Conservation (phyloP, 345 rosid species). For the Schrenkiella parvula region DNA sequence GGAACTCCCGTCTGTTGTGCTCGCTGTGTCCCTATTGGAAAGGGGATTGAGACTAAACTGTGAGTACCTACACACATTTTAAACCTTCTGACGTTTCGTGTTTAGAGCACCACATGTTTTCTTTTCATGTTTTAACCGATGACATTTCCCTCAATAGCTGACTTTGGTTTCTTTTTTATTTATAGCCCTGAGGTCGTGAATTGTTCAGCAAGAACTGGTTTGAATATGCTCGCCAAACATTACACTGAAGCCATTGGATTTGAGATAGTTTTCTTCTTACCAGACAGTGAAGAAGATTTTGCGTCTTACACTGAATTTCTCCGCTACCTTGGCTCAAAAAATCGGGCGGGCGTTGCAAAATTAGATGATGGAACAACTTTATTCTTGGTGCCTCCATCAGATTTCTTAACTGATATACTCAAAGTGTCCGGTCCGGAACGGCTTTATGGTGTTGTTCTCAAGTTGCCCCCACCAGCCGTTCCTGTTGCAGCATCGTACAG, state of each 20-base stretch:
- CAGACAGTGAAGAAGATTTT: conserved; percentile 92
- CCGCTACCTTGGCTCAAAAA: conserved; percentile 80
- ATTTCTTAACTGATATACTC: conserved; percentile 74
- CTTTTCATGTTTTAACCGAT: background rate
- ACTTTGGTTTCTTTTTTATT: background rate
- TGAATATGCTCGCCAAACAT: conserved; percentile 88
- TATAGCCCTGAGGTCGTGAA: conserved; percentile 84
- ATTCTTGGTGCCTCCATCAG: conserved; percentile 96
- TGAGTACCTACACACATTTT: conserved; percentile 33
- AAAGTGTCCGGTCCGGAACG: conserved; percentile 82
- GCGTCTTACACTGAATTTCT: conserved; percentile 97
- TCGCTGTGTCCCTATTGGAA: conserved; percentile 55
- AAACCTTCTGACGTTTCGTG: background rate
- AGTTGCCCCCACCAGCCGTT: conserved; percentile 55
- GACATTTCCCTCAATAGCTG: background rate
- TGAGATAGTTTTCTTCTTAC: conserved; percentile 85
- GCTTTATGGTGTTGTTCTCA: conserved; percentile 91
- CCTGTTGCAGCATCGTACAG: conserved; percentile 39
- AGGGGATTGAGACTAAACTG: conserved; percentile 48
- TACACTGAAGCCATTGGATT: conserved; percentile 76
- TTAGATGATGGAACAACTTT: conserved; percentile 90
- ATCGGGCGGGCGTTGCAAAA: conserved; percentile 98
- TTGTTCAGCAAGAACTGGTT: conserved; percentile 96
- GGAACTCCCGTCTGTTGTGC: conserved; percentile 62
- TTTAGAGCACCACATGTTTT: background rate